Evolutionary conservation across 495 filamentous ascomycete genomes (phyloP), one percentile per base, ranked within the genome.

Genomic region (Collariella sp.): DNA sequence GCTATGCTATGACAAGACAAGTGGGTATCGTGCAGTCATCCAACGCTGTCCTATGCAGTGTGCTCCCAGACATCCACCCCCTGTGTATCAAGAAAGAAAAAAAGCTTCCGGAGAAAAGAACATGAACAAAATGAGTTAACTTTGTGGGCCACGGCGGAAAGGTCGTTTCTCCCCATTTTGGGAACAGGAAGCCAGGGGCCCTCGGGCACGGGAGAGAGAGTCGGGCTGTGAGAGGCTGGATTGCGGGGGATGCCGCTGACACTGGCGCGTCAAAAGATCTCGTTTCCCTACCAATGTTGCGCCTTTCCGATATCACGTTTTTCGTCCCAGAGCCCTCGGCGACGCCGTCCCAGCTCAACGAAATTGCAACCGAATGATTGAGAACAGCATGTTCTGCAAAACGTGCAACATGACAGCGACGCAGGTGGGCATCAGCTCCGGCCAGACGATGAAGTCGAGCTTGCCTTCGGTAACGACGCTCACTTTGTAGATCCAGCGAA

Each of bases 311-410:
- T 36, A 5, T 29, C 47, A 50, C 47, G 35, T 50, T 52, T 23
- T 4, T 22, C 38, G 5, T 20, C 18, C 19, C 18, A 23, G 3
- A 24, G n/a, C 15, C 10, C 24, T 31, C 5, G n/a, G n/a, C n/a
- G n/a, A n/a, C n/a, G n/a, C n/a, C 19, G 2, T 41, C 22, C 38
- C 2, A 26, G 9, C n/a, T 73, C 58, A 76, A 55, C 71, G 69
- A 68, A 84, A 84, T 56, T 75, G 72, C 57, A 84, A 62, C 54
- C 81, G 72, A 22, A 82, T 76, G 59, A 84, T 83, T 19, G 77
- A 77, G 59, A 84, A 82, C 19, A 84, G 48, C 81, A 84, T 84
- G 57, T 83, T 84, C 67, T 83, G 81, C 65, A 83, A 60, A 23
- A 84, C 81, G 55, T 84, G 81, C 59, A 84, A 68, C 68, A 78